Base-by-base conservation (phyloP, 1,284 basidiomycete genomes). In the Lignosus rhinocerotis region DNA sequence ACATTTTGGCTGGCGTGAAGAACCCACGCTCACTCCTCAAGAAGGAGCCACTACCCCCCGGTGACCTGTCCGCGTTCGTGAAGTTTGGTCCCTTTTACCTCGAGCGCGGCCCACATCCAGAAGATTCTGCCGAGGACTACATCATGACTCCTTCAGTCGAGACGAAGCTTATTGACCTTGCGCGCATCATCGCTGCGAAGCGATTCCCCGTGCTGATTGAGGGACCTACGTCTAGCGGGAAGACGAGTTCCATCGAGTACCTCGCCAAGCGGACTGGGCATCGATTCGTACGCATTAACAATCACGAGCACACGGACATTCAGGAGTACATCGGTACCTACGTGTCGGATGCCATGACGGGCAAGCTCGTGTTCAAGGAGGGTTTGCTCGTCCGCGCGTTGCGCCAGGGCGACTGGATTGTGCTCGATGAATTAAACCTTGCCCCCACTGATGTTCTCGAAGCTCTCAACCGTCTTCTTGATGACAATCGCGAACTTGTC, bases 301-400 rank as follows among this genome's bases (percentile, higher is more conserved):
- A 99, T 69, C 97, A 99, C 76, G 97, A 99, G 69, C 97, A 99
- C 71, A 99, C 97, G 5, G 97, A 99, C 73, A 96, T 96, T 51
- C 97, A 99, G 70, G 97, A 99, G 72, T 99, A 99, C 70, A 82
- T 99, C 51, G 97, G 97, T 6, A 96, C 95, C 0, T 99, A 99
- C 69, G 87, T 96, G 14, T 96, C 96, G 1, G 96, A 99, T 73
- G 86, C 95, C 6, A 74, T 85, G 25, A 94, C 94, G 0, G 97
- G 97, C 21, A 96, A 95, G 72, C 83, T 99, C 16, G 87, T 92
- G 12, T 99, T 97, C 77, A 91, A 92, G 66, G 97, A 99, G 71
- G 97, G 97, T 6, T 78, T 98, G 2, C 83, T 99, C 33, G 94
- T 99, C 36, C 92, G 91, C 49, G 97, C 97, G 5, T 81, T 99